Conservation (phyloP, 352 stramenopile species). For the Globisporangium yorkense region DNA sequence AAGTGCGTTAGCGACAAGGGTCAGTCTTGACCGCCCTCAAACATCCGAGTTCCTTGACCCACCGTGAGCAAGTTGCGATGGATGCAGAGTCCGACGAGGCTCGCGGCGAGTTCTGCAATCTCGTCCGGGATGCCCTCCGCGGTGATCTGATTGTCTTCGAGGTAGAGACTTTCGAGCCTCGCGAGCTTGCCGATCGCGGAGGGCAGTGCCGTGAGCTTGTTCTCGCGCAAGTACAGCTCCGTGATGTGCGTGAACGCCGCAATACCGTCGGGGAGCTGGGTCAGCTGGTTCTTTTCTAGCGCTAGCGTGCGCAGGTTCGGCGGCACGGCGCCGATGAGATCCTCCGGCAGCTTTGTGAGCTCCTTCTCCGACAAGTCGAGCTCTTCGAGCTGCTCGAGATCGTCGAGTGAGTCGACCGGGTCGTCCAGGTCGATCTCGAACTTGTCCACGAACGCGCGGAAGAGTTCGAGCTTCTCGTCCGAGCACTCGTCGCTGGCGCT, state of each 20-base stretch:
- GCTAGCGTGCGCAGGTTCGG: conserved; percentile 69
- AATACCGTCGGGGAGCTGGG: conserved; percentile 44
- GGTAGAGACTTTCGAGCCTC: conserved; percentile 75
- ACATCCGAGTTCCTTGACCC: background rate
- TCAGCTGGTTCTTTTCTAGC: conserved; percentile 75
- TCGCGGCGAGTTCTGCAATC: conserved; percentile 37
- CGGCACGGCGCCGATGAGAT: conserved; percentile 45
- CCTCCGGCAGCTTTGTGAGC: conserved; percentile 43
- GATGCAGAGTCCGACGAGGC: conserved; percentile 61
- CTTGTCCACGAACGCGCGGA: conserved; percentile 58
- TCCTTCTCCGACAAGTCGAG: conserved; percentile 80
- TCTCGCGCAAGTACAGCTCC: conserved; percentile 83
- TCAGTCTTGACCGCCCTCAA: too few species aligned
- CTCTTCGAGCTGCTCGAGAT: conserved; percentile 71
- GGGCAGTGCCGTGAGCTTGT: conserved; percentile 54
- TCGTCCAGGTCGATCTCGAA: conserved; percentile 69
- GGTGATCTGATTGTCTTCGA: conserved; percentile 84
- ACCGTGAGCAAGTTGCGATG: conserved; percentile 79
- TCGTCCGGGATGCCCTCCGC: conserved; percentile 44
- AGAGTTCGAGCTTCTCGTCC: conserved; percentile 32
- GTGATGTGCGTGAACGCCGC: conserved; percentile 44
- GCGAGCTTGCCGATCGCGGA: conserved; percentile 39
- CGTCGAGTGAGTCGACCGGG: conserved; percentile 46
- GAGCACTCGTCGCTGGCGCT: conserved; percentile 17
- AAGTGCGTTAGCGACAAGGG: background rate